Evolutionary conservation across 78 protist genomes (phyloP), one percentile per base, ranked within the genome.

Genomic region (Reticulomyxa filosa): DNA sequence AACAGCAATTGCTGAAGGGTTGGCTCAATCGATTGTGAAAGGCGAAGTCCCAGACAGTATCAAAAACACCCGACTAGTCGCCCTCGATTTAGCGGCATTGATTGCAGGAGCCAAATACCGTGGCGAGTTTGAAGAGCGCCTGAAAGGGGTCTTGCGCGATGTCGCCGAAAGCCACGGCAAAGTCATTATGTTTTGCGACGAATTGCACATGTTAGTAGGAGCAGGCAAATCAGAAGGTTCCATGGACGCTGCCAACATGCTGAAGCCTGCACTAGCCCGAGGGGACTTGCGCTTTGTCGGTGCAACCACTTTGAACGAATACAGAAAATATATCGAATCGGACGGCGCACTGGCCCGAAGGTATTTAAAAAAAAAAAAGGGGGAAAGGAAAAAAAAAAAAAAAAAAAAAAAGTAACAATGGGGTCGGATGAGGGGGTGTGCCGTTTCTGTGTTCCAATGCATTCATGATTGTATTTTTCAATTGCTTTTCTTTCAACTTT

Each of bases 191-290:
- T 96, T 96, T 76, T 83, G 93, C 62, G 99, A 96, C 69, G 99
- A 96, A 70, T 63, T 96, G 36, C 99, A 96, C 78, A 39, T 51
- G 42, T 83, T 96, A 6, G 57, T 96, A 38, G 99, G 99, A 65
- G 95, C 94, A 0, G 99, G 99, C 46, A 80, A 74, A 56, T 64
- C 88, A 10, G 89, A 80, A 6, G 93, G 94, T 22, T 72, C 93
- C 2, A 91, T 94, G 97, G 99, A 95, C 76, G 99, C 99, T 0
- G 91, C 97, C 35, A 89, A 93, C 51, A 68, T 95, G 10, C 77
- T 95, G 66, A 95, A 95, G 72, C 99, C 99, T 20, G 53, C 75
- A 78, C 89, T 95, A 4, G 96, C 98, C 3, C 83, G 98, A 4
- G 99, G 99, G 35, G 92, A 90, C 66, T 83, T 96, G 22, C 80